phyloP scores from a whole-genome alignment of 345 rosid species.

The Hirschfeldia incana region DNA sequence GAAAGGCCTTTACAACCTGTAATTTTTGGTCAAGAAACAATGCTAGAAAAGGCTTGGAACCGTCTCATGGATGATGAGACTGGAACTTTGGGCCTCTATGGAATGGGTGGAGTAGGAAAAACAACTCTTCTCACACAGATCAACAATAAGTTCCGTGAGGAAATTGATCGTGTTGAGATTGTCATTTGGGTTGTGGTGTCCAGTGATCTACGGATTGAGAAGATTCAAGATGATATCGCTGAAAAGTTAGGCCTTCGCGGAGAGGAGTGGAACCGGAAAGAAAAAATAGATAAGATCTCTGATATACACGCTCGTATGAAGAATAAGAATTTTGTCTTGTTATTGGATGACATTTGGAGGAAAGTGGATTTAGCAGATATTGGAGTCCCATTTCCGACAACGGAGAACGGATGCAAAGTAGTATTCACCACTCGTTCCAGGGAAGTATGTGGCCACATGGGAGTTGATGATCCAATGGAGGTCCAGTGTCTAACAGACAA shows the following conservation, averaged over 20 bases:
- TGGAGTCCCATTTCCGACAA: constrained; percentile 20
- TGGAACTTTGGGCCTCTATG: constrained; percentile 21
- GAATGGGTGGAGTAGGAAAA: constrained; percentile 38
- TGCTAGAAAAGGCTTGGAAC: constrained; percentile 12
- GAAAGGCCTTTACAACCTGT: neutral
- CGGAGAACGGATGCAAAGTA: neutral
- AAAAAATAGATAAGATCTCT: too few species aligned
- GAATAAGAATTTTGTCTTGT: constrained; percentile 1
- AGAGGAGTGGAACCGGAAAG: neutral
- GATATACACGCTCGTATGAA: too few species aligned
- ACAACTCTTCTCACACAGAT: constrained; percentile 33
- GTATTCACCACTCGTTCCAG: neutral
- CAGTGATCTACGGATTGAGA: neutral
- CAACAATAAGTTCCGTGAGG: constrained; percentile 21
- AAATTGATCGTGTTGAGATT: neutral
- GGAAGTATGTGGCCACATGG: neutral
- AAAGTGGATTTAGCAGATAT: constrained; percentile 9
- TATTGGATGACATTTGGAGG: constrained; percentile 25
- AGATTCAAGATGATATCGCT: neutral
- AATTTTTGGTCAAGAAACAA: constrained; percentile 20
- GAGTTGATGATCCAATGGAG: neutral
- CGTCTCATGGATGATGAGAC: neutral
- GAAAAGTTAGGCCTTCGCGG: too few species aligned
- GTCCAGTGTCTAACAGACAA: neutral
- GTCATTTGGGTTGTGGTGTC: constrained; percentile 32